Evolutionary conservation across 2,329 filamentous ascomycete genomes (phyloP), one percentile per base, ranked within the genome.

Genomic region (Pseudogymnoascus sp.): DNA sequence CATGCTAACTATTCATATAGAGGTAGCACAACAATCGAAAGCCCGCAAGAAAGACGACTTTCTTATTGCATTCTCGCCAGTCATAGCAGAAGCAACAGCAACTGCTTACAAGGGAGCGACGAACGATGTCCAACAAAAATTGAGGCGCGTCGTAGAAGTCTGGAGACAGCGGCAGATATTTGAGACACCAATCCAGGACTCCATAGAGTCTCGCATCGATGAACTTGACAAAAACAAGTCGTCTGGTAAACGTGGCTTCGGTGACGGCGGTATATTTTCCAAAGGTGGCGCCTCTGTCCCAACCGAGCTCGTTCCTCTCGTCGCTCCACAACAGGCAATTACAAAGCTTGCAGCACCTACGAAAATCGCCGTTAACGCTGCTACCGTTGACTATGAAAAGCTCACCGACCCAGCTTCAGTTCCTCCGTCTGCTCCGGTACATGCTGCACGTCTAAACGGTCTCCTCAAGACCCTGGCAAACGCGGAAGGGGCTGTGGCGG

Each of bases 1-100:
- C 34, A 61, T 62, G 39, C 60, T 65, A 64, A 65, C 66, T 65
- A 60, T 67, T 59, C 30, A 61, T 62, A 59, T 68, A 94, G 94
- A 99, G 79, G 92, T 99, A 61, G 89, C 90, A 19, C 94, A 99
- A 71, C 94, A 97, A 71, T 96, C 92, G 21, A 95, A 95, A 74
- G 92, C 90, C 55, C 86, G 92, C 34, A 86, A 88, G 64, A 96
- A 95, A 74, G 85, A 92, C 59, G 94, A 99, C 67, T 99, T 99
- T 67, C 81, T 96, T 12, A 81, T 88, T 63, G 92, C 94, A 6
- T 97, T 96, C 73, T 88, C 92, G 48, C 92, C 94, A 3, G 82
- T 96, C 66, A 89, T 99, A 64, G 90, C 90, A 18, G 94, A 99
- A 72, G 92, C 91, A n/a, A 87, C 88, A 8, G 81, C 89, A 12